These are phyloP conservation scores for Coemansia sp. DNA, from an alignment of 192 early-diverging fungal species.

Conservation along the genomic window DNA sequence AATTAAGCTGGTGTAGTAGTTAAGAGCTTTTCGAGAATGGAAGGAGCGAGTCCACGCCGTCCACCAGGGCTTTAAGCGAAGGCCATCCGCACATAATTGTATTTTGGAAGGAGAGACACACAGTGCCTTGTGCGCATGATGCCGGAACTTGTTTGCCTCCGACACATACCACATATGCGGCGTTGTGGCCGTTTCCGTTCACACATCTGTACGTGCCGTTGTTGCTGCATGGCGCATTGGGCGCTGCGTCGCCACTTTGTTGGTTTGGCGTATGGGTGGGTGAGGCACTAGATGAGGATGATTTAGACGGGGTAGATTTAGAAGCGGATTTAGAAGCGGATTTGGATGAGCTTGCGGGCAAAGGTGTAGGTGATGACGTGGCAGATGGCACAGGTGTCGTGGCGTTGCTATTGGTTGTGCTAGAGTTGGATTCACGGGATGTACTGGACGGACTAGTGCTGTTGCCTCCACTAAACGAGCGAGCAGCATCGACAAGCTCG, in stretches of 20 bases:
- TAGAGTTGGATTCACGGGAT: background rate
- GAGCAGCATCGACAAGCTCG: conserved; percentile 56
- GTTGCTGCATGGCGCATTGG: background rate
- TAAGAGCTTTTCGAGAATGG: background rate
- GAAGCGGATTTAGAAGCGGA: background rate
- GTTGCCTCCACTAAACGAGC: conserved; percentile 3
- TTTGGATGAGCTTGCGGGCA: background rate
- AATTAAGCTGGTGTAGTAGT: background rate
- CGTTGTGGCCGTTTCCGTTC: background rate
- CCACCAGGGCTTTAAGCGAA: background rate
- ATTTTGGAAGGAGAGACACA: conserved; percentile 5
- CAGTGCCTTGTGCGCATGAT: background rate
- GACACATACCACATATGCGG: background rate
- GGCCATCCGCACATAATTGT: conserved; percentile 11
- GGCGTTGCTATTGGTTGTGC: background rate
- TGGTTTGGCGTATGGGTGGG: background rate
- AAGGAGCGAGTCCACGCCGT: conserved; percentile 1
- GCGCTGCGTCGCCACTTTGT: background rate
- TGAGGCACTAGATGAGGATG: background rate
- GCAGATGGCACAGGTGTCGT: background rate
- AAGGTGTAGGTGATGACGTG: background rate
- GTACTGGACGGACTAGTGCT: background rate
- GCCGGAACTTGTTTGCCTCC: background rate
- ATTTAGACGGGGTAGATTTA: background rate
- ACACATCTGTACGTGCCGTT: conserved; percentile 1